A percentile compares a stretch with the other conserved stretches of the same genome.
Conservation (phyloP, 208 protist genomes). For the Leishmania turanica region DNA sequence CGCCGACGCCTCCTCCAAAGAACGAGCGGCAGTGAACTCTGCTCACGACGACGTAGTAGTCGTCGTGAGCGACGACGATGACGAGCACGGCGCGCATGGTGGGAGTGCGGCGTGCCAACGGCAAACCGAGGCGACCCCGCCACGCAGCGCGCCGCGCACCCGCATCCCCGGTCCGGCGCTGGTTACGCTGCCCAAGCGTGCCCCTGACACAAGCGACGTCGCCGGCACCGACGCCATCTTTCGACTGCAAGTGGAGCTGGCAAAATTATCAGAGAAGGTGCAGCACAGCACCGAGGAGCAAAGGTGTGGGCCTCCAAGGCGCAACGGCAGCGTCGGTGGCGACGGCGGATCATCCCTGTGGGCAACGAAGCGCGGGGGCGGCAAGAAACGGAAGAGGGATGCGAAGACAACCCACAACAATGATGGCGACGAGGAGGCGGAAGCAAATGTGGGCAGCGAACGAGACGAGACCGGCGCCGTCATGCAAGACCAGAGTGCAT, state of each 20-base stretch:
- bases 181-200: neutral
- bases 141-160: neutral
- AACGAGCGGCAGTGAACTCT: neutral
- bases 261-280: conserved; percentile 46
- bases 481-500: neutral
- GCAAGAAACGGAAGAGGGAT: conserved; percentile 25
- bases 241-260: conserved; percentile 36
- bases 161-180: neutral
- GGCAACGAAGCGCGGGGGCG: conserved; percentile 17
- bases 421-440: conserved; percentile 6
- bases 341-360: neutral
- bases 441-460: neutral
- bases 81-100: neutral
- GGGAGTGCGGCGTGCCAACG: neutral
- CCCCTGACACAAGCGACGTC: conserved; percentile 1
- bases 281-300: conserved; percentile 40
- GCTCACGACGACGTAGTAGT: neutral
- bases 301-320: conserved; percentile 31
- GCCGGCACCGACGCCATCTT: neutral
- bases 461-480: neutral
- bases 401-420: conserved; percentile 1
- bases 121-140: neutral
- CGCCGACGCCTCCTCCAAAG: neutral
- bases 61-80: neutral
- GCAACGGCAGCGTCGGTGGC: neutral